These are phyloP conservation scores for Phytophthora boehmeriae DNA, from an alignment of 352 stramenopile species.

Conservation along the genomic window DNA sequence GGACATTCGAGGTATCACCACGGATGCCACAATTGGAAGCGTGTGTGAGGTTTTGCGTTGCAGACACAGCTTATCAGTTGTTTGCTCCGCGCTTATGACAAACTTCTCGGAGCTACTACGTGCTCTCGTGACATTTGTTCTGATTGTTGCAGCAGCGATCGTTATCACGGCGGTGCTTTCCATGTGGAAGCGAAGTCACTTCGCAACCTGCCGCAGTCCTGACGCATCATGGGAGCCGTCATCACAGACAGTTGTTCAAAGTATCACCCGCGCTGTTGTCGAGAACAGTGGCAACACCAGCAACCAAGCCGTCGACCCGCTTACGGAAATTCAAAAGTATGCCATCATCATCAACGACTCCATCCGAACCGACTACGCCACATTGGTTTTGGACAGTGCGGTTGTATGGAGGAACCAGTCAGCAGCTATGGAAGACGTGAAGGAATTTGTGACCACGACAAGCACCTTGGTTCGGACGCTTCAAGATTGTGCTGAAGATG, in stretches of 20 bases:
- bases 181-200: conserved; percentile 50
- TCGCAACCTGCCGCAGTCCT: conserved; percentile 16
- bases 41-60: conserved; percentile 55
- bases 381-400: conserved; percentile 22
- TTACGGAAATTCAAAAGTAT: conserved; percentile 37
- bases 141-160: conserved; percentile 39
- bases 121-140: conserved; percentile 41
- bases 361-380: conserved; percentile 35
- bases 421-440: conserved; percentile 17
- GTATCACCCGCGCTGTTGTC: conserved; percentile 28
- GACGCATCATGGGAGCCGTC: background rate
- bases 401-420: conserved; percentile 42
- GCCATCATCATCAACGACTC: conserved; percentile 38
- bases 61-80: conserved; percentile 41
- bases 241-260: conserved; percentile 24
- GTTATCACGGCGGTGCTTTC: conserved; percentile 42
- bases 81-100: conserved; percentile 47
- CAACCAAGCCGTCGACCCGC: conserved; percentile 24
- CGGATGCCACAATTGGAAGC: conserved; percentile 49
- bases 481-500: conserved; percentile 31
- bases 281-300: conserved; percentile 38
- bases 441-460: conserved; percentile 25
- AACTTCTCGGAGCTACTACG: conserved; percentile 42
- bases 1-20: conserved; percentile 59
- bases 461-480: conserved; percentile 39